Conservation (phyloP, 2,329 filamentous ascomycete genomes). For the Drechslerella coelobrocha region DNA sequence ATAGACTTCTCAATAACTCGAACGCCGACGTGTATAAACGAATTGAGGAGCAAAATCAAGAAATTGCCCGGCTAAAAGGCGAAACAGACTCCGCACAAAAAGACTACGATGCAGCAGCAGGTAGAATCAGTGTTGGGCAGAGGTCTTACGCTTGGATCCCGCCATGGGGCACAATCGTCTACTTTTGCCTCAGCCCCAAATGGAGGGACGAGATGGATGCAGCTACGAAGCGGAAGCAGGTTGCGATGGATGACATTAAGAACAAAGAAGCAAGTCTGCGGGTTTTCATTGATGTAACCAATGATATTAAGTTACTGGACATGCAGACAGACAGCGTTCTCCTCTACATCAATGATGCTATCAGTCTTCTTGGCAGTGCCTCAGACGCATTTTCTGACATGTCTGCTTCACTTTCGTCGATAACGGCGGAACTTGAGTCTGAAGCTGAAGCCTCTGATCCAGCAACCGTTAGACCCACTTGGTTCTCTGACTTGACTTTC, state of each 20-base stretch:
- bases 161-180: constrained; percentile 38
- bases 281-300: constrained; percentile 31
- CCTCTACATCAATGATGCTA: constrained; percentile 33
- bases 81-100: constrained; percentile 22
- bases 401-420: constrained; percentile 37
- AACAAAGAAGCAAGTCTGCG: constrained; percentile 12
- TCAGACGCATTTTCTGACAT: constrained; percentile 38
- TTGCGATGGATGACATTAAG: constrained; percentile 9
- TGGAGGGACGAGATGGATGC: constrained; percentile 38
- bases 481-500: constrained; percentile 45
- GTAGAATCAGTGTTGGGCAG: constrained; percentile 23
- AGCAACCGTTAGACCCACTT: constrained; percentile 35
- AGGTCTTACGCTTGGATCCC: constrained; percentile 27
- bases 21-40: constrained; percentile 27
- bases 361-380: constrained; percentile 30
- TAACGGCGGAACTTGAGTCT: constrained; percentile 40
- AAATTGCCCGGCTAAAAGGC: constrained; percentile 20
- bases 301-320: constrained; percentile 34
- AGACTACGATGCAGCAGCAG: constrained; percentile 26
- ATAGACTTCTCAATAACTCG: constrained; percentile 27
- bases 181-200: constrained; percentile 27
- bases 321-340: constrained; percentile 44
- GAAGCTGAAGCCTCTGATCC: constrained; percentile 39
- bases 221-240: constrained; percentile 26
- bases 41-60: constrained; percentile 25